A percentile compares a stretch with the other conserved stretches of the same genome.
Conservation (phyloP, 768 basidiomycete species). For the Leccinum boreale region DNA sequence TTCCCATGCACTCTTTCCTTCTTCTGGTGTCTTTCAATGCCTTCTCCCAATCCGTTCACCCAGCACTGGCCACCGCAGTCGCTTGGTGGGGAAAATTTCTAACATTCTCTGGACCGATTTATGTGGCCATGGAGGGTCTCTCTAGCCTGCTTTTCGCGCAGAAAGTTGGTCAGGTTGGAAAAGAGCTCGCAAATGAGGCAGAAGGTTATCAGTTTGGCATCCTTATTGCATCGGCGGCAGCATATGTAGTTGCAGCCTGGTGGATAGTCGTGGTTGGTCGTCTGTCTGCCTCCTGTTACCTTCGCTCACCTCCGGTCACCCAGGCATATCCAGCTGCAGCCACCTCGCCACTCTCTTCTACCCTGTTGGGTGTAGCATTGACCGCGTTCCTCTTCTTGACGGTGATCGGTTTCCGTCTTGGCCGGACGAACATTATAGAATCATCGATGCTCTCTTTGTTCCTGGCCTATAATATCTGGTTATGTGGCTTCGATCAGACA, state of each 20-base stretch:
- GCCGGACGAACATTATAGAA: conserved; percentile 91
- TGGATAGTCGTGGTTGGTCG: conserved; percentile 77
- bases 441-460: conserved; percentile 85
- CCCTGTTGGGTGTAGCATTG: conserved; percentile 82
- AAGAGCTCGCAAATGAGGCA: conserved; percentile 65
- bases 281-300: not conserved
- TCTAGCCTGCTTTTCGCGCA: conserved; percentile 82
- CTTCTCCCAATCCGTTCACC: conserved; percentile 63
- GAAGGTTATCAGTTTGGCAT: conserved; percentile 76
- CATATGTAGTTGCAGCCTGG: conserved; percentile 81
- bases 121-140: conserved; percentile 80
- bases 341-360: conserved; percentile 82
- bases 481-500: conserved; percentile 76
- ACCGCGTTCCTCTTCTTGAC: conserved; percentile 90
- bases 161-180: conserved; percentile 75
- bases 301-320: conserved; percentile 10
- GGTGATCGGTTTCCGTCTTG: conserved; percentile 83
- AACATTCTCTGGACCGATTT: conserved; percentile 69
- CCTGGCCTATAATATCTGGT: conserved; percentile 88
- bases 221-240: conserved; percentile 71
- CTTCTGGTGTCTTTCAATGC: conserved; percentile 85
- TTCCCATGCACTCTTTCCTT: conserved; percentile 84
- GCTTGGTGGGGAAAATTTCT: conserved; percentile 73
- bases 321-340: conserved; percentile 83
- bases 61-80: conserved; percentile 53